Conservation (phyloP, 177 flowering plant species). For the Vitis hybrid region DNA sequence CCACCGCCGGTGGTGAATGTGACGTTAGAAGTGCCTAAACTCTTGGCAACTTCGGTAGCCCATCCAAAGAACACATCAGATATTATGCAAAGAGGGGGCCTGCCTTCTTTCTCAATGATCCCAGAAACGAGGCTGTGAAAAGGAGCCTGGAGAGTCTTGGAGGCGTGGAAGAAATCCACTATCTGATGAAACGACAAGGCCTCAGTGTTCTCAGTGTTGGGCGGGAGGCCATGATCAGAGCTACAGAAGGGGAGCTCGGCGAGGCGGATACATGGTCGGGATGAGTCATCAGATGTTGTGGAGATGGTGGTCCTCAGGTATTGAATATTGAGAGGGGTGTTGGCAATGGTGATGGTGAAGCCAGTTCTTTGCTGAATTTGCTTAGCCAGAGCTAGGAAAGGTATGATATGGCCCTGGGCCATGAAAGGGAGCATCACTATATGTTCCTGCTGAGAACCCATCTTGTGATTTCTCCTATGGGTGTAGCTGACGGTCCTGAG, state of each 20-base stretch:
- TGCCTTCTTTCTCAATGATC: conserved; percentile 25
- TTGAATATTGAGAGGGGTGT: conserved; percentile 48
- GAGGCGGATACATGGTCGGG: conserved; percentile 19
- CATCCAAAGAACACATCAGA: conserved; percentile 58
- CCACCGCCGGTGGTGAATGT: conserved; percentile 50
- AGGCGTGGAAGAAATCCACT: conserved; percentile 22
- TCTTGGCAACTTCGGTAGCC: conserved; percentile 41
- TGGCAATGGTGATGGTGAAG: conserved; percentile 48
- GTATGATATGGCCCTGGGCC: conserved; percentile 57
- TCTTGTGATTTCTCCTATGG: no score
- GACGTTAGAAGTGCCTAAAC: conserved; percentile 22
- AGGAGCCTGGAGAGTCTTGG: conserved; percentile 34
- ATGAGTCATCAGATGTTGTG: not conserved
- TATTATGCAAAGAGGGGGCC: conserved; percentile 48
- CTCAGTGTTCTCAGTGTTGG: conserved; percentile 52
- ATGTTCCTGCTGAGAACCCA: conserved; percentile 8
- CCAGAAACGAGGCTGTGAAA: conserved; percentile 18
- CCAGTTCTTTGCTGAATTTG: conserved; percentile 23
- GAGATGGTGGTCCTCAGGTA: conserved; percentile 32
- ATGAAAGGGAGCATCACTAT: conserved; percentile 50
- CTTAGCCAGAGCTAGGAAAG: conserved; percentile 44
- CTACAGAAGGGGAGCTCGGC: conserved; percentile 41
- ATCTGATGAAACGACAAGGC: conserved; percentile 26
- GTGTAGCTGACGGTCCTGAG: no score
- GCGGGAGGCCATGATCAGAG: conserved; percentile 44